Evolutionary conservation across 202 grass and related monocot species (phyloP).

Genomic region (Saccharum hybrid): DNA sequence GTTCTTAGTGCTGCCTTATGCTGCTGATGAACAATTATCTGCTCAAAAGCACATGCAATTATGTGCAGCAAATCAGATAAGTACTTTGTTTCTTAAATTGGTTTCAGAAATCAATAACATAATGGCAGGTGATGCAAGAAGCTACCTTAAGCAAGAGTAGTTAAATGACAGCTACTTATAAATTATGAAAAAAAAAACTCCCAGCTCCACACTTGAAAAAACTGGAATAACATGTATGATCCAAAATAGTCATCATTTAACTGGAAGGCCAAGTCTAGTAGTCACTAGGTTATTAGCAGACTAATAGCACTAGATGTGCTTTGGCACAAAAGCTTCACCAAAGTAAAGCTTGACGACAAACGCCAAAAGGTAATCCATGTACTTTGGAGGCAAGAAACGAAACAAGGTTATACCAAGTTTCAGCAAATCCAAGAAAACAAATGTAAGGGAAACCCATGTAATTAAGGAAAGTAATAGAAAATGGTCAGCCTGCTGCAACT

Average conservation of each 20-base stretch:
- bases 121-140: background rate
- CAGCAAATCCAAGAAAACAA: background rate
- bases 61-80: background rate
- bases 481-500: background rate
- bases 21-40: background rate
- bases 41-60: background rate
- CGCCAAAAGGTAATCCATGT: background rate
- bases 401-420: background rate
- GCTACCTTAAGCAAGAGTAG: background rate
- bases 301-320: background rate
- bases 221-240: constrained; percentile 6
- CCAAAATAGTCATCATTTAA: constrained; percentile 9
- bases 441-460: background rate
- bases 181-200: background rate
- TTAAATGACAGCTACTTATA: background rate
- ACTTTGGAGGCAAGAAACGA: background rate
- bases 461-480: background rate
- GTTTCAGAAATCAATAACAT: background rate
- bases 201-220: background rate
- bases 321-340: background rate
- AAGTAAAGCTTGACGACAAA: background rate
- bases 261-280: background rate
- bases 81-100: background rate
- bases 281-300: background rate
- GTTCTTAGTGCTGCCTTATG: background rate